Evolutionary conservation across 352 stramenopile genomes (phyloP).

Genomic region (Thalassiosira mediterranea): DNA sequence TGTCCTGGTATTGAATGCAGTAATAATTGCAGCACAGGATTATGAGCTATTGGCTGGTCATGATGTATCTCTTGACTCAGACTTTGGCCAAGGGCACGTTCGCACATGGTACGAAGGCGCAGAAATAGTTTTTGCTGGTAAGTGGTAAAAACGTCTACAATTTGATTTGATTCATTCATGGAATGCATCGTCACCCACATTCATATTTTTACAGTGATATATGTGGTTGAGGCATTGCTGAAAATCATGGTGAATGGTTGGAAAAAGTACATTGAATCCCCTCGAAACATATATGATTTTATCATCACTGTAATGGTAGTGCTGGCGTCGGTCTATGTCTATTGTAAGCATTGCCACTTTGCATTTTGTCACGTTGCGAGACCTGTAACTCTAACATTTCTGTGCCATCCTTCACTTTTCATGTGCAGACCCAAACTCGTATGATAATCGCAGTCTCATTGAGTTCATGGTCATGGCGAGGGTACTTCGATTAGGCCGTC

Average conservation of each 20-base stretch:
- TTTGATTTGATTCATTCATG: not conserved
- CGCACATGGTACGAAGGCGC: no score
- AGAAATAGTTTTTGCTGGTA: no score
- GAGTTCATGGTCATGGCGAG: slow-evolving; percentile 74
- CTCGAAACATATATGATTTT: slow-evolving; percentile 76
- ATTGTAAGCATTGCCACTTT: slow-evolving; percentile 45
- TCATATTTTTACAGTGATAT: slow-evolving; percentile 59
- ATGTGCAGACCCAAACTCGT: slow-evolving; percentile 58
- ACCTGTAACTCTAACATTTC: not conserved
- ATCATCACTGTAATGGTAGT: slow-evolving; percentile 66
- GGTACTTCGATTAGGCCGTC: slow-evolving; percentile 66
- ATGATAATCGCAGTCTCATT: slow-evolving; percentile 67
- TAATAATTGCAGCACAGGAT: slow-evolving; percentile 68
- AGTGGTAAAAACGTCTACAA: no score
- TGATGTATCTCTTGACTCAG: slow-evolving; percentile 37
- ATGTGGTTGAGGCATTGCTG: slow-evolving; percentile 63
- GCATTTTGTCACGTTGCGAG: not conserved
- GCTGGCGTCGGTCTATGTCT: slow-evolving; percentile 69
- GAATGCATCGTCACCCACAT: not conserved
- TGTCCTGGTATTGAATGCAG: slow-evolving; percentile 71
- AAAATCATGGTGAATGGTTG: slow-evolving; percentile 76
- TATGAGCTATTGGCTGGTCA: slow-evolving; percentile 65
- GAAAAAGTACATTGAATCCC: slow-evolving; percentile 67
- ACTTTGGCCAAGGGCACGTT: slow-evolving; percentile 57
- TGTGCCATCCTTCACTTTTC: not conserved